Evolutionary conservation across 352 stramenopile species (phyloP), one percentile per base, ranked within the genome.

Genomic region (Globisporangium solare): DNA sequence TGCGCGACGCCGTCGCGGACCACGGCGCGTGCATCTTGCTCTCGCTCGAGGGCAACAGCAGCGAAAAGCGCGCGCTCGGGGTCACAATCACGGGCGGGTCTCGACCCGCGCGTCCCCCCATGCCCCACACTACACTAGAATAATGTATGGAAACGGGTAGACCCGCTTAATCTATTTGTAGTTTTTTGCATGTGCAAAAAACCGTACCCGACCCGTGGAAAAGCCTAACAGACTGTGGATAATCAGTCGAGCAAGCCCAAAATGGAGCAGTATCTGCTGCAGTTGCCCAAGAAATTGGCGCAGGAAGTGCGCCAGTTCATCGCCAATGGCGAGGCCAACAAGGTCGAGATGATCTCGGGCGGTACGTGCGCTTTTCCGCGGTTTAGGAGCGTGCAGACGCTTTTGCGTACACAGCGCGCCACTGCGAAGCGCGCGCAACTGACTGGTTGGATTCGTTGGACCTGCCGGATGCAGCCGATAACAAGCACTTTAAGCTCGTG

Each of bases 251-350:
- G n/a, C n/a, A n/a, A n/a, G n/a, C n/a, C n/a, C n/a, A 56, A 22
- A 4, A 95, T 95, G 85, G 85, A 95, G 68, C 85, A 95, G 62
- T 95, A 89, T 65, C 53, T 95, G 67, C 75, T 95, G 53, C 83
- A 92, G 64, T 66, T 94, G 41, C 85, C 85, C n/a, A 91, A 89
- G 80, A 72, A 71, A 24, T 60, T 95, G 41, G 83, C 80, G 66
- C 65, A 77, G 52, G 81, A 95, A 51, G 71, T 95, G 60, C 79
- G 83, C 41, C 48, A 71, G 8, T 71, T 72, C 41, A 91, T 93
- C 54, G 73, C 71, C 45, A 77, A 73, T 51, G 74, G 71, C 21
- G 79, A 93, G 18, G 67, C 66, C 12, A 57, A 73, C 11, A 74
- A 90, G 37, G 74, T 95, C 17, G 76, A 95, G 52, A 83, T 93